phyloP scores from a whole-genome alignment of 2,329 filamentous ascomycete species.

The Pseudopyricularia javanii region DNA sequence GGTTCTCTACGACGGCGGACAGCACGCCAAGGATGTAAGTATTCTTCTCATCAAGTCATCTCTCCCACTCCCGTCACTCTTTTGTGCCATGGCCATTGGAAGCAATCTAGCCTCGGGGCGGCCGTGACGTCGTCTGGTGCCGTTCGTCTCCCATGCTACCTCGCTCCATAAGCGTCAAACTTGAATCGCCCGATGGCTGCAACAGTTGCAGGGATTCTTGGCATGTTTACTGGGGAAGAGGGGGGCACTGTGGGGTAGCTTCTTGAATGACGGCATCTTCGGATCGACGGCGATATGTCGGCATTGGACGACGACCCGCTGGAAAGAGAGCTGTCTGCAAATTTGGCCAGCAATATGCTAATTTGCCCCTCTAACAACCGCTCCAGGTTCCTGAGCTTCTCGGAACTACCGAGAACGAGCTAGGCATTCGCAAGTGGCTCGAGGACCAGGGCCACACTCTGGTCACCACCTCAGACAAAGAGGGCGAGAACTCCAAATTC shows the following conservation, averaged over 20 bases:
- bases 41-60: neutral
- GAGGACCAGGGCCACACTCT: conserved; percentile 95
- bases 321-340: neutral
- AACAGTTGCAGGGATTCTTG: neutral
- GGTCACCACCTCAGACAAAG: conserved; percentile 94
- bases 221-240: neutral
- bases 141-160: too few species aligned
- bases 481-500: conserved; percentile 82
- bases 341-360: neutral
- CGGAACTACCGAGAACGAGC: conserved; percentile 96
- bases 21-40: conserved; percentile 76
- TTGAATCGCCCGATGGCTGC: neutral
- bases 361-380: neutral
- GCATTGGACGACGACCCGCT: neutral
- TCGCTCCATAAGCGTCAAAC: neutral
- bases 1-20: conserved; percentile 82
- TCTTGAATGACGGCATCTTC: neutral
- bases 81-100: too few species aligned
- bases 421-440: conserved; percentile 93
- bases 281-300: neutral
- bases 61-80: neutral
- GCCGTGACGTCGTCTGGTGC: too few species aligned
- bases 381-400: conserved; percentile 63
- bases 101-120: too few species aligned
- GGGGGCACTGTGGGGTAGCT: neutral